A percentile compares a stretch with the other conserved stretches of the same genome.
phyloP scores from a whole-genome alignment of 208 protist genomes.

The Porcisia hertigi region DNA sequence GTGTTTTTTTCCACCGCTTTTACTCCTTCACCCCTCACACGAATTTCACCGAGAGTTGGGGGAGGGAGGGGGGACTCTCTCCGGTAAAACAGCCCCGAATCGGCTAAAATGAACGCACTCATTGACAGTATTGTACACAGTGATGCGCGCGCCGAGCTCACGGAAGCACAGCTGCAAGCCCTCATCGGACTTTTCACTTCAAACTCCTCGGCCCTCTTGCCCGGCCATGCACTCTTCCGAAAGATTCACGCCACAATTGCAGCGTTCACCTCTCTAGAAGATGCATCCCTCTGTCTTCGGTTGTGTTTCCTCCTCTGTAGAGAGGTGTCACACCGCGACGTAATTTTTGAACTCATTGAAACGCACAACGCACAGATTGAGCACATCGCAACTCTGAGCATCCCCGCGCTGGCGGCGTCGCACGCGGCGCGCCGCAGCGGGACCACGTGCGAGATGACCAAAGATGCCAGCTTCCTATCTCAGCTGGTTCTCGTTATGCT shows the following conservation, averaged over 20 bases:
- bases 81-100: no score
- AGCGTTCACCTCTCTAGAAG: neutral
- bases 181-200: slow-evolving; percentile 17
- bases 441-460: neutral
- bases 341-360: slow-evolving; percentile 15
- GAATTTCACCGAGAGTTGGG: no score
- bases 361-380: slow-evolving; percentile 13
- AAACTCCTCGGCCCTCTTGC: slow-evolving; percentile 4
- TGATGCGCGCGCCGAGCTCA: slow-evolving; percentile 14
- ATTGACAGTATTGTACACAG: slow-evolving; percentile 28
- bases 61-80: neutral
- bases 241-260: slow-evolving; percentile 19
- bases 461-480: slow-evolving; percentile 9
- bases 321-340: slow-evolving; percentile 2
- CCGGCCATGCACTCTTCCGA: slow-evolving; percentile 14
- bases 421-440: neutral
- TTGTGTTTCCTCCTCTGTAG: slow-evolving; percentile 22
- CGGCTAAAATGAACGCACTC: slow-evolving; percentile 14
- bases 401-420: slow-evolving; percentile 8
- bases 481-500: slow-evolving; percentile 21
- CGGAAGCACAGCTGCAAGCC: slow-evolving; percentile 26
- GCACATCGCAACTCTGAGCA: neutral
- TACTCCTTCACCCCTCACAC: neutral
- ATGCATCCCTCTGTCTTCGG: slow-evolving; percentile 9
- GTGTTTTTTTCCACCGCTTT: neutral